Conservation (phyloP, 192 early-diverging fungal species). For the Thamnidium elegans region DNA sequence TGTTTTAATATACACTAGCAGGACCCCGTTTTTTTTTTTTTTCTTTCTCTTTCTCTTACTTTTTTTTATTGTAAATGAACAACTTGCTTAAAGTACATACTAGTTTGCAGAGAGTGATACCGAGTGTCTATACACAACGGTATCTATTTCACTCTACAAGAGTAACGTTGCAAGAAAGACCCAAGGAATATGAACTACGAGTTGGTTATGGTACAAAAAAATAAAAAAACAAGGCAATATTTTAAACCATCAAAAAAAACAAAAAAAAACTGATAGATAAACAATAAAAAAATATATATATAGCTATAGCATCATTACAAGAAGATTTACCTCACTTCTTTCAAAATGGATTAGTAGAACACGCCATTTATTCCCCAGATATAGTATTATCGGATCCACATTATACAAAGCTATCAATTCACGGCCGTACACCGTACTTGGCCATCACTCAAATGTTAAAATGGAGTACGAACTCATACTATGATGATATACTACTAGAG, state of each 20-base stretch:
- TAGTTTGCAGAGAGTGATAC: neutral
- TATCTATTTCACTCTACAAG: neutral
- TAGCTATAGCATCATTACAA: conserved; percentile 51
- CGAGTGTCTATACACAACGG: neutral
- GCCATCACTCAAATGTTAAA: conserved; percentile 48
- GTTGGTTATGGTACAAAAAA: conserved; percentile 19
- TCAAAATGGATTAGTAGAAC: conserved; percentile 41
- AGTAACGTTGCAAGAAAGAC: neutral
- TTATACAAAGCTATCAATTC: conserved; percentile 47
- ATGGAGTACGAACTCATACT: conserved; percentile 56
- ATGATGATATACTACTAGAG: conserved; percentile 47
- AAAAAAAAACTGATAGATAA: neutral
- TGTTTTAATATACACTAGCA: neutral
- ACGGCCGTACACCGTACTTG: conserved; percentile 48
- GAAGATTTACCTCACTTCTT: conserved; percentile 53
- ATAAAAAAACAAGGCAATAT: neutral
- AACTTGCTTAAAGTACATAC: neutral
- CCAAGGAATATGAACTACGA: conserved; percentile 19
- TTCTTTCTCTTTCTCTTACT: neutral
- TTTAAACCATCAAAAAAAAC: neutral
- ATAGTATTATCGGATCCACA: conserved; percentile 53
- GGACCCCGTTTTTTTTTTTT: neutral
- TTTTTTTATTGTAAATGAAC: neutral
- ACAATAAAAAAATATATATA: neutral
- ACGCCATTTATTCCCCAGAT: conserved; percentile 46